These are phyloP conservation scores for Verticillium klebahnii DNA, from an alignment of 2,329 filamentous ascomycete species.

Conservation along the genomic window DNA sequence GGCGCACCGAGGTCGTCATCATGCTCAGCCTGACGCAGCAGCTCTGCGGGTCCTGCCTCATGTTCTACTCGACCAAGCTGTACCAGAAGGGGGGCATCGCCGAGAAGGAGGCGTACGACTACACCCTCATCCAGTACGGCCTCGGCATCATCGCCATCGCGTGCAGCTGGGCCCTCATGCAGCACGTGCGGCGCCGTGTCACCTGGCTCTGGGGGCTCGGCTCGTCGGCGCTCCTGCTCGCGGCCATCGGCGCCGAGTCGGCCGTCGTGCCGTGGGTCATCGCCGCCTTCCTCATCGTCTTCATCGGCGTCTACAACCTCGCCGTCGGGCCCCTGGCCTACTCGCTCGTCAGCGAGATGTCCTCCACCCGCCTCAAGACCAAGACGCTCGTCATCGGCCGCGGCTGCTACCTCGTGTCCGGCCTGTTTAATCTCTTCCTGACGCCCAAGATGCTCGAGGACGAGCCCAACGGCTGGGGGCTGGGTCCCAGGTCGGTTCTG, in stretches of 20 bases:
- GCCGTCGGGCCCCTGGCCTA: conserved; percentile 33
- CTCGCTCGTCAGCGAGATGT: conserved; percentile 37
- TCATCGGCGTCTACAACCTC: conserved; percentile 35
- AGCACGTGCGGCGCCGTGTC: conserved; percentile 32
- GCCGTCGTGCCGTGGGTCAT: conserved; percentile 24
- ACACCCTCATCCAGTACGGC: conserved; percentile 34
- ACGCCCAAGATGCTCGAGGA: conserved; percentile 15
- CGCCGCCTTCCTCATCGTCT: conserved; percentile 31
- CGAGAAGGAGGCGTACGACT: conserved; percentile 34
- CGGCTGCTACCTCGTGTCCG: conserved; percentile 9
- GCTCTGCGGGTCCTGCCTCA: conserved; percentile 46
- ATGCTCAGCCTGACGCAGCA: conserved; percentile 52
- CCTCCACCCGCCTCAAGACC: conserved; percentile 16
- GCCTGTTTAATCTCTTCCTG: conserved; percentile 15
- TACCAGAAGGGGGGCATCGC: conserved; percentile 44
- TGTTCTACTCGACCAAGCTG: conserved; percentile 46
- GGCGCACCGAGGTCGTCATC: conserved; percentile 32
- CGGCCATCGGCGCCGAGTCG: conserved; percentile 24
- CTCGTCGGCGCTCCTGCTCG: conserved; percentile 26
- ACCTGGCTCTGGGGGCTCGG: conserved; percentile 36
- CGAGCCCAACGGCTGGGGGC: conserved; percentile 12
- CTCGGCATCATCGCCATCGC: conserved; percentile 40
- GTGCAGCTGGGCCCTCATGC: conserved; percentile 36
- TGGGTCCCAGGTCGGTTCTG: conserved; percentile 13
- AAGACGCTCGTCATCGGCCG: conserved; percentile 16